A percentile compares a stretch with the other conserved stretches of the same genome.
phyloP scores from a whole-genome alignment of 192 early-diverging fungal genomes.

The Coemansia aciculifera region DNA sequence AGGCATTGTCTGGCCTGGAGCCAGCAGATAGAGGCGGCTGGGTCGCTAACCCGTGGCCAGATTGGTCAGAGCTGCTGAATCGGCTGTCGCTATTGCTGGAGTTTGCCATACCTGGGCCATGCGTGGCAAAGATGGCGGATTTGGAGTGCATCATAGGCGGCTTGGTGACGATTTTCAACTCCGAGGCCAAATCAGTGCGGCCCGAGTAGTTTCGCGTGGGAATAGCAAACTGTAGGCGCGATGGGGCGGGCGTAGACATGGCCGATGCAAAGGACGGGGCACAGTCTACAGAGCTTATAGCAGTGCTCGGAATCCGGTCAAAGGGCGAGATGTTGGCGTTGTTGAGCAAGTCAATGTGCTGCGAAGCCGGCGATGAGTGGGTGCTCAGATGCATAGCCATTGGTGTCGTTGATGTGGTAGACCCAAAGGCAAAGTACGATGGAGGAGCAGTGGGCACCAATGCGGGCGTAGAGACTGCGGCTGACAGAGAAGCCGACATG shows the following conservation, averaged over 20 bases:
- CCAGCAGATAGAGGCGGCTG: constrained; percentile 11
- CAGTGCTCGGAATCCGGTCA: constrained; percentile 7
- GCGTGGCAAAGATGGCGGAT: constrained; percentile 11
- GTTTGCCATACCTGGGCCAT: constrained; percentile 10
- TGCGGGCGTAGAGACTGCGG: neutral
- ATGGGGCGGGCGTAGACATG: constrained; percentile 7
- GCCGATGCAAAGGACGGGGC: constrained; percentile 9
- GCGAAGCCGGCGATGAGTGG: constrained; percentile 24
- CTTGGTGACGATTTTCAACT: constrained; percentile 7
- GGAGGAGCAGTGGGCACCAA: constrained; percentile 12
- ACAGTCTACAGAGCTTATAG: constrained; percentile 7
- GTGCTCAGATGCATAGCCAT: constrained; percentile 13
- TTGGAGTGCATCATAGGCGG: constrained; percentile 20
- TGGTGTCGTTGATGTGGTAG: constrained; percentile 15
- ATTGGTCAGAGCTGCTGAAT: constrained; percentile 34
- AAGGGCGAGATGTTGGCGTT: constrained; percentile 15
- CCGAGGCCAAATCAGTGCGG: neutral
- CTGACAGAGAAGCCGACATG: constrained; percentile 4
- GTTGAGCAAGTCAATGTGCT: constrained; percentile 9
- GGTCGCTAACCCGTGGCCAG: constrained; percentile 30
- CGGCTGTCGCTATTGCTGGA: constrained; percentile 22
- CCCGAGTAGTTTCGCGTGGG: neutral
- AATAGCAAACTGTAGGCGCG: neutral
- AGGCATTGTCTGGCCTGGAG: constrained; percentile 22
- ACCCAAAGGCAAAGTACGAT: constrained; percentile 18